These are phyloP conservation scores for Trichoderma atrobrunneum DNA, from an alignment of 2,329 filamentous ascomycete species.

Conservation along the genomic window DNA sequence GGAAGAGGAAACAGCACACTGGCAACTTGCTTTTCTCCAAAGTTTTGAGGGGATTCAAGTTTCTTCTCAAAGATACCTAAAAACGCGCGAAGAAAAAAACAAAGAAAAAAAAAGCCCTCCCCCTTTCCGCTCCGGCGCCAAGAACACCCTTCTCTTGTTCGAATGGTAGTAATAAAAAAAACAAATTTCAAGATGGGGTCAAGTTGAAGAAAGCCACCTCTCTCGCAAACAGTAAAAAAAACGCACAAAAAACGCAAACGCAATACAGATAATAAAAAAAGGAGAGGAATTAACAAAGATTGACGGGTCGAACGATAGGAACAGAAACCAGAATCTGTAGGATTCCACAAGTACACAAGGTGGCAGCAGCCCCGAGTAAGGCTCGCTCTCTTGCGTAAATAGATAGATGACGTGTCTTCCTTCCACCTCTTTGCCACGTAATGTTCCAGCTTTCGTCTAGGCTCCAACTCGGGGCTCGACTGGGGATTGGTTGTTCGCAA, in stretches of 20 bases:
- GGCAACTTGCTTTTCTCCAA: neutral
- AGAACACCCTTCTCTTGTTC: constrained; percentile 14
- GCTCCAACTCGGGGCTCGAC: constrained; percentile 18
- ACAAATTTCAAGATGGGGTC: neutral
- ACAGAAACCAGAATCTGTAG: constrained; percentile 7
- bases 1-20: neutral
- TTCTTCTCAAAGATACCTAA: constrained; percentile 12
- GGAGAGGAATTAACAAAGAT: constrained; percentile 12
- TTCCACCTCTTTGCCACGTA: neutral
- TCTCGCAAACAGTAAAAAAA: neutral
- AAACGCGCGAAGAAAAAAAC: neutral
- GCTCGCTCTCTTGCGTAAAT: neutral
- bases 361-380: constrained; percentile 11
- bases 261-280: neutral
- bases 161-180: constrained; percentile 5
- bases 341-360: constrained; percentile 19
- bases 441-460: neutral
- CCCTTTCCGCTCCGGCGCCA: constrained; percentile 6
- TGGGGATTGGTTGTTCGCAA: neutral
- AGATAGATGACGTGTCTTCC: neutral
- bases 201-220: neutral
- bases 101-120: neutral
- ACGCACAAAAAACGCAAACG: neutral
- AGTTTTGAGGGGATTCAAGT: neutral
- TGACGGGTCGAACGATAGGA: neutral